Percentiles rank a stretch among this genome's conserved stretches.
These are phyloP conservation scores for Colletotrichum sp. DNA, from an alignment of 2,329 filamentous ascomycete species.

Conservation along the genomic window DNA sequence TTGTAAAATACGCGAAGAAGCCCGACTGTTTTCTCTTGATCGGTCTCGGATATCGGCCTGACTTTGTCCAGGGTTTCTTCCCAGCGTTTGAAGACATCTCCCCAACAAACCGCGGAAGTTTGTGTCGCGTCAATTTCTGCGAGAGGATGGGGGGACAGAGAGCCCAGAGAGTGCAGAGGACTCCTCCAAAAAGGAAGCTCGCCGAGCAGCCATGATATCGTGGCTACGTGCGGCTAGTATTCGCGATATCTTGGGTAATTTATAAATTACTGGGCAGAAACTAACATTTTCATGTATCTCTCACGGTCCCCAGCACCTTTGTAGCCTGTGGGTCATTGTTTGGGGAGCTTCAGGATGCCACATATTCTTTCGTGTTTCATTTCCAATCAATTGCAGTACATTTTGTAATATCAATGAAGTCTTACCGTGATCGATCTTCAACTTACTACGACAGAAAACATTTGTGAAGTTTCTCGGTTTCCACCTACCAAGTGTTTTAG, in stretches of 20 bases:
- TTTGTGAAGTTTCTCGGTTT: background rate
- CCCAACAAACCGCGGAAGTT: background rate
- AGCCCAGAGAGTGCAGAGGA: background rate
- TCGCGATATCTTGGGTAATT: background rate
- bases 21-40: background rate
- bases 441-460: fast-evolving
- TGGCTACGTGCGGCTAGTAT: background rate
- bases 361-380: background rate
- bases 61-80: background rate
- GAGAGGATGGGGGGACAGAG: background rate
- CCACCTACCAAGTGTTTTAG: background rate
- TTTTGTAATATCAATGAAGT: background rate
- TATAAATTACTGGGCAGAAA: background rate
- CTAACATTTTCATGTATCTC: background rate
- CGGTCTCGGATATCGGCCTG: background rate
- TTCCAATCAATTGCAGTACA: background rate
- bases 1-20: background rate
- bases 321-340: background rate
- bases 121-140: background rate
- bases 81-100: background rate
- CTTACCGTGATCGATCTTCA: background rate
- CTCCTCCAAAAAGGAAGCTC: background rate
- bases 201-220: background rate
- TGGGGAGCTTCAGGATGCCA: background rate
- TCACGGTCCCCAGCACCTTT: background rate